Conservation (phyloP, 129 eudicot genomes). For the Gnaphalium uliginosum region DNA sequence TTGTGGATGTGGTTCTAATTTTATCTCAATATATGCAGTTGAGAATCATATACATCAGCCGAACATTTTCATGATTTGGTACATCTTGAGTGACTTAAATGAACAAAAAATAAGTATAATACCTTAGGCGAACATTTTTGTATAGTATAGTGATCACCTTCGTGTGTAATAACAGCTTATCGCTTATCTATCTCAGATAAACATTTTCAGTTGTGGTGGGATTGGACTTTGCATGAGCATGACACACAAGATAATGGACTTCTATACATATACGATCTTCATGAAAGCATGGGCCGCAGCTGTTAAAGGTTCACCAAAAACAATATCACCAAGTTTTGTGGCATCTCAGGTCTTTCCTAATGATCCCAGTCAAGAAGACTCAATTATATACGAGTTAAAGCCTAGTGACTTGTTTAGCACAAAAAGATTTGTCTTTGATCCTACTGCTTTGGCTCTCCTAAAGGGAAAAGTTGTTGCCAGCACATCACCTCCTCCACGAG, state of each 20-base stretch:
- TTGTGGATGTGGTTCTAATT: too few species aligned
- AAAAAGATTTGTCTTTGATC: conserved; percentile 24
- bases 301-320: conserved; percentile 8
- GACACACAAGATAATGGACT: conserved; percentile 33
- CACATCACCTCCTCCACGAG: too few species aligned
- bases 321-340: conserved; percentile 17
- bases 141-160: too few species aligned
- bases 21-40: too few species aligned
- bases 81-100: too few species aligned
- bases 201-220: conserved; percentile 36
- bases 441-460: conserved; percentile 23
- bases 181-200: conserved; percentile 16
- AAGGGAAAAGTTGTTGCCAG: conserved; percentile 4
- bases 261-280: conserved; percentile 11
- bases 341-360: conserved; percentile 11
- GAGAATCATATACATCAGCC: too few species aligned
- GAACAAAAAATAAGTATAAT: too few species aligned
- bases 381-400: background rate
- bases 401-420: conserved; percentile 8
- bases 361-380: background rate
- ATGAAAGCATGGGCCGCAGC: conserved; percentile 36
- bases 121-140: too few species aligned
- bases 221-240: conserved; percentile 27
- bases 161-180: too few species aligned
- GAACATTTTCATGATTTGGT: too few species aligned